These are phyloP conservation scores for Brettanomyces nanus DNA, from an alignment of 805 yeast genomes.

Conservation along the genomic window DNA sequence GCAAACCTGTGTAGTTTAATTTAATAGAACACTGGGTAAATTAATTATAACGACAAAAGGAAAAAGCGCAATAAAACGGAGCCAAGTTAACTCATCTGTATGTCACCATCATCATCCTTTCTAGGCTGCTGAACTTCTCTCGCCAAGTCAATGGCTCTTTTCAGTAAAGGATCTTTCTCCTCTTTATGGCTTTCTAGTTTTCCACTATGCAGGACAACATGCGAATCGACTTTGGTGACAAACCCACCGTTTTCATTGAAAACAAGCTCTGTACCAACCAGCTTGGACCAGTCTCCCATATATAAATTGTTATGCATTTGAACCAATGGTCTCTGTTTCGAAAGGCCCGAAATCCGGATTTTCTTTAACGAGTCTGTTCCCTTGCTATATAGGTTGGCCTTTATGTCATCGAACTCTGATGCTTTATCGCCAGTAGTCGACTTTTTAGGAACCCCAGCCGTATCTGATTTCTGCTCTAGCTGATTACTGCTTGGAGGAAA, in stretches of 20 bases:
- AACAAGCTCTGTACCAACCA: conserved; percentile 65
- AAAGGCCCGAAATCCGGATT: conserved; percentile 50
- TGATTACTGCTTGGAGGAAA: conserved; percentile 29
- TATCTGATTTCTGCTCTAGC: neutral
- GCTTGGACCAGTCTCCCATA: conserved; percentile 66
- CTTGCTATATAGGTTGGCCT: conserved; percentile 7
- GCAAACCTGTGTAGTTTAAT: too few relatives aligned
- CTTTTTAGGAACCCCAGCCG: neutral
- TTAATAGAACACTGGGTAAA: too few relatives aligned
- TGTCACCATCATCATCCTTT: neutral
- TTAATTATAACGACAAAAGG: too few relatives aligned
- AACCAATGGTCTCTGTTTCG: conserved; percentile 45
- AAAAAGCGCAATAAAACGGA: neutral
- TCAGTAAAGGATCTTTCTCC: conserved; percentile 17
- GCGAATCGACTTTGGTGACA: conserved; percentile 23
- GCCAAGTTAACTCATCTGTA: conserved; percentile 1
- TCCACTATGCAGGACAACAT: conserved; percentile 25
- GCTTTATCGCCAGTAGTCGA: neutral
- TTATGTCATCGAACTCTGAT: conserved; percentile 6
- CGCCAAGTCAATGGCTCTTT: conserved; percentile 19
- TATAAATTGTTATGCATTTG: conserved; percentile 53
- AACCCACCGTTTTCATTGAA: conserved; percentile 29
- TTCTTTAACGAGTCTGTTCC: conserved; percentile 7
- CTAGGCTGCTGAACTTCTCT: conserved; percentile 6
- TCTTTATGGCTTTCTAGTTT: conserved; percentile 17